Conservation (phyloP, 1,139 yeast genomes). For the Sugiyamaella japonica region DNA sequence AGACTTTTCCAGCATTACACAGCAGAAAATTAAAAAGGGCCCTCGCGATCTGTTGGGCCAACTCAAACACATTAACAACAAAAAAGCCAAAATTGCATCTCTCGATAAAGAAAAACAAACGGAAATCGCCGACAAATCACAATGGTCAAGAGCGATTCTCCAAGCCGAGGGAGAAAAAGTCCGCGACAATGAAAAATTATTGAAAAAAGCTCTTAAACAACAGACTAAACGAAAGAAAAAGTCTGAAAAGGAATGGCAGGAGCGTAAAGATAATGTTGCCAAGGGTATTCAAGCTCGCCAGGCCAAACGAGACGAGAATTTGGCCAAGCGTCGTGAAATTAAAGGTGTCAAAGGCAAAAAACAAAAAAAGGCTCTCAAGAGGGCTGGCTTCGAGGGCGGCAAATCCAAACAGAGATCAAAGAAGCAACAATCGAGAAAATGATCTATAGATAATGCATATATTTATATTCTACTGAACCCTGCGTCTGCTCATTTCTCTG, state of each 20-base stretch:
- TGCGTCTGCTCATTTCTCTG: neutral
- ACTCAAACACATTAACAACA: conserved; percentile 68
- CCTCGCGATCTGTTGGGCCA: conserved; percentile 81
- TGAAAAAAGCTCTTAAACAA: conserved; percentile 79
- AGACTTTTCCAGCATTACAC: conserved; percentile 65
- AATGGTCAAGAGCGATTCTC: conserved; percentile 81
- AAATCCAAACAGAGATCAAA: conserved; percentile 16
- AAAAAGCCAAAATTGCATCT: conserved; percentile 60
- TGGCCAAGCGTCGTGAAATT: conserved; percentile 47
- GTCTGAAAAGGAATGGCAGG: conserved; percentile 84
- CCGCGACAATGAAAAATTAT: conserved; percentile 84
- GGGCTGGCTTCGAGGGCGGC: conserved; percentile 36
- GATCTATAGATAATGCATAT: conserved; percentile 5
- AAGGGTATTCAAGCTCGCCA: conserved; percentile 71
- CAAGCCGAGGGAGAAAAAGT: conserved; percentile 87
- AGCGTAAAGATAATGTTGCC: conserved; percentile 69
- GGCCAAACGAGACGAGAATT: conserved; percentile 81
- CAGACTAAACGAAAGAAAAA: conserved; percentile 75
- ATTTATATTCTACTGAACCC: neutral
- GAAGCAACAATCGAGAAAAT: conserved; percentile 20
- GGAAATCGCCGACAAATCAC: conserved; percentile 64
- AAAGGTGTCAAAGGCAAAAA: conserved; percentile 58
- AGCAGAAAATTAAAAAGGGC: conserved; percentile 54
- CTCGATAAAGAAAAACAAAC: conserved; percentile 66
- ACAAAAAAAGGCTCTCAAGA: conserved; percentile 26